These are phyloP conservation scores for Eremothecium coryli DNA, from an alignment of 1,139 yeast genomes.

Conservation along the genomic window DNA sequence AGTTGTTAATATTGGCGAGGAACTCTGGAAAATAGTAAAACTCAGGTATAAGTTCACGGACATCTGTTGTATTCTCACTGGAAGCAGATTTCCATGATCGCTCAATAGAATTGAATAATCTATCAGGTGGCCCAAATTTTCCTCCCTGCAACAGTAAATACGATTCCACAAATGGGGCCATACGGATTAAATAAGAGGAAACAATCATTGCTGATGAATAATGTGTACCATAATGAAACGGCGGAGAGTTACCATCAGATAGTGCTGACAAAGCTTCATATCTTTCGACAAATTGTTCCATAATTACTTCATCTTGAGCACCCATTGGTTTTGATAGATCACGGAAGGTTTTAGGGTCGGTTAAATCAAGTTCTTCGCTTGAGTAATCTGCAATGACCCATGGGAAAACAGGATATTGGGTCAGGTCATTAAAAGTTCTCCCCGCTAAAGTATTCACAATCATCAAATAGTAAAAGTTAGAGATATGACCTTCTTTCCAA, in stretches of 20 bases:
- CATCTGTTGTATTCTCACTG: conserved; percentile 72
- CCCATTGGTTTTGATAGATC: conserved; percentile 87
- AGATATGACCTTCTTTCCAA: conserved; percentile 69
- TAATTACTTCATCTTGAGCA: conserved; percentile 57
- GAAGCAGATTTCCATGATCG: conserved; percentile 78
- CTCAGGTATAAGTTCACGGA: conserved; percentile 77
- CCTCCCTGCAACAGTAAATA: conserved; percentile 76
- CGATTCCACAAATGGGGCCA: conserved; percentile 72
- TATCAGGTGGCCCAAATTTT: conserved; percentile 76
- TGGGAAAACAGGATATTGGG: conserved; percentile 85
- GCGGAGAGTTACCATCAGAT: conserved; percentile 45
- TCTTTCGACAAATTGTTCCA: conserved; percentile 54
- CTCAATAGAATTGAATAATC: conserved; percentile 61
- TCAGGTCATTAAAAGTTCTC: conserved; percentile 73
- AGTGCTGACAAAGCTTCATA: conserved; percentile 57
- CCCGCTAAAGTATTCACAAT: conserved; percentile 77
- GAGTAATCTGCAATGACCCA: conserved; percentile 80
- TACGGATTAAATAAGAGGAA: conserved; percentile 61
- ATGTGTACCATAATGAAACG: conserved; percentile 88
- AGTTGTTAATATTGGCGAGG: conserved; percentile 50
- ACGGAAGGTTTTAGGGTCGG: conserved; percentile 51
- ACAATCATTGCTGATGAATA: conserved; percentile 91
- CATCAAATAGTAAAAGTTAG: conserved; percentile 74
- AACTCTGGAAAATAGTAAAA: conserved; percentile 76
- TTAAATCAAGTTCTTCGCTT: conserved; percentile 53